Base-by-base conservation (phyloP, 306 rosid species). In the Fragaria nilgerrensis region DNA sequence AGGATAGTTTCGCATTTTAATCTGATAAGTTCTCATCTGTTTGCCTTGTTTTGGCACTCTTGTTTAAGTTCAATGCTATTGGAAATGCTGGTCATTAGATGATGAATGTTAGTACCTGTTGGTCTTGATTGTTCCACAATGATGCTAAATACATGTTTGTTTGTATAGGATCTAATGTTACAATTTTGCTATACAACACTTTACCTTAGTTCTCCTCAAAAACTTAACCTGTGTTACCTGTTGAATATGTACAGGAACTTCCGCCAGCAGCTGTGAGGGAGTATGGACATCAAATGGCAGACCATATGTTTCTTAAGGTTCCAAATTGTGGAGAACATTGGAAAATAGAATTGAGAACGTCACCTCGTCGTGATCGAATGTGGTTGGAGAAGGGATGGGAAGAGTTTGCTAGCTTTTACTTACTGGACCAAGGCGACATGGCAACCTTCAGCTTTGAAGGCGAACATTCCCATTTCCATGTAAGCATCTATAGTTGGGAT, bases 331-430 rank as follows among this genome's bases (percentile, higher is more conserved):
- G 37, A 27, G 7, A 61, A 12, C 7, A 16, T 3, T 61, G 36
- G 67, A 5, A 11, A 10, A 29, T 61, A 13, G 4, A 29, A 14
- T 9, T 62, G 41, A 27, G 68, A 29, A 0, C 11, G 2, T 22
- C 65, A 59, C 70, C 45, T 15, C 23, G 25, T 36, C 15, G 20
- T 65, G 45, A 63, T 0, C 43, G 45, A 1, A 65, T 34, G 14
- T 67, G 48, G 71, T 17, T 66, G 22, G 48, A 36, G 27, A 32
- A 66, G 1, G 71, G 71, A 8, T 66, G 71, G 71, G 49, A 37
- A 67, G 71, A 20, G 3, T 67, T 67, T 67, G 29, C 71, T 16
- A 19, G 9, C 71, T 67, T 67, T 37, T 67, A 67, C 50, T 39
- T 20, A 20, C 48, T 67, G 41, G 49, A 19, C 48, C 71, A 39